Evolutionary conservation across 2,329 filamentous ascomycete genomes (phyloP), one percentile per base, ranked within the genome.

Genomic region (Colletotrichum viniferum): DNA sequence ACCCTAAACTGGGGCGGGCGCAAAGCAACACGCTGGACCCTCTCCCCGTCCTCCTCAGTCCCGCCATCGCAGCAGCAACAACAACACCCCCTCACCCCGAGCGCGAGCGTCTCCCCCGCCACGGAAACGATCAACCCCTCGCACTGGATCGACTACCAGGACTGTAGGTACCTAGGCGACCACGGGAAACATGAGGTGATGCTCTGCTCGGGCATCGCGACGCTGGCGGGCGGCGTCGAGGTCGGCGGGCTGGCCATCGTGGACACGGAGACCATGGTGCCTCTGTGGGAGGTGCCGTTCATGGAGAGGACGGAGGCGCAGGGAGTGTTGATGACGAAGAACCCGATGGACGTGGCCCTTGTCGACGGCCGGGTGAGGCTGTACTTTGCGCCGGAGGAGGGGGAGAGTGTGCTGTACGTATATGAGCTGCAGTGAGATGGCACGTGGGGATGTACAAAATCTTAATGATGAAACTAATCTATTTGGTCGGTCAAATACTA

Each of bases 91-190:
- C 38, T 48, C 38, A n/a, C 18, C 16, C 38, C 18, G 38, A 18
- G 16, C 8, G 8, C 38, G 38, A 38, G 16, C 38, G 38, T 43
- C 38, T 36, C 69, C 3, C 82, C 83, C 1, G 52, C 76, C 30
- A 73, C 63, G 7, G 76, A 78, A 16, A 77, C 79, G 8, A 74
- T 78, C 8, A 88, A 88, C 65, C 87, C 86, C 0, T 85, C 81
- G 43, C 83, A 86, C 77, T 89, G 84, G 78, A 79, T 87, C 70
- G 88, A 89, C 74, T 89, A 89, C 77, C 87, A 89, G 79, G 88
- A 89, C 81, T 89, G 87, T 81, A 89, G 89, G 78, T 88, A 85
- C 79, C 81, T 89, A 1, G 88, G 87, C 5, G 75, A 80, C 7
- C 86, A 38, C 36, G 36, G 36, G 36, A 18, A 38, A 3, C 36